Evolutionary conservation across 164 flowering plant species (phyloP).

Genomic region (Berberis thunbergii): DNA sequence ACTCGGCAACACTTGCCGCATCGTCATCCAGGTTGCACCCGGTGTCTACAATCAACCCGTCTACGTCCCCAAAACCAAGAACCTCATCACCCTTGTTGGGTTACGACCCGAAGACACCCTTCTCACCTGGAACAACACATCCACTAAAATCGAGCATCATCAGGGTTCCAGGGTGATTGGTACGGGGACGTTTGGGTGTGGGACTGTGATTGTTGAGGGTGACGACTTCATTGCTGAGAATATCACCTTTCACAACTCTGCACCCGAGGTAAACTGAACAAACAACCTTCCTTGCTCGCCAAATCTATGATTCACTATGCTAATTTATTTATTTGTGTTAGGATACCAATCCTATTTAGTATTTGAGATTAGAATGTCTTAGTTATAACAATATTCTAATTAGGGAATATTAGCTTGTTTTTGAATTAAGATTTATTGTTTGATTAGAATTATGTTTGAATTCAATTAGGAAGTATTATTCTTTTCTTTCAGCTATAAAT

Average conservation of each 20-base stretch:
- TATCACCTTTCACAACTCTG: slow-evolving; percentile 86
- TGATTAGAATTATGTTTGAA: no score
- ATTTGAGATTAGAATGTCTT: no score
- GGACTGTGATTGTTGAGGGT: slow-evolving; percentile 78
- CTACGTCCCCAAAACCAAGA: slow-evolving; percentile 90
- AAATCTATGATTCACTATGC: no score
- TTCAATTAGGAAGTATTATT: no score
- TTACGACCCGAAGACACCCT: slow-evolving; percentile 55
- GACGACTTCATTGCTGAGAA: slow-evolving; percentile 96
- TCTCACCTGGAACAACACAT: slow-evolving; percentile 84
- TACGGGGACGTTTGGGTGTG: slow-evolving; percentile 94
- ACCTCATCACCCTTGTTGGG: slow-evolving; percentile 73
- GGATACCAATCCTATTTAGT: no score
- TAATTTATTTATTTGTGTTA: background rate
- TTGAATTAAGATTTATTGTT: no score
- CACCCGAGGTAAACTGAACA: slow-evolving; percentile 50
- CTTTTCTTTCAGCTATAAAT: no score
- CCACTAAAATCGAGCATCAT: slow-evolving; percentile 75
- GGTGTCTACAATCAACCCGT: slow-evolving; percentile 79
- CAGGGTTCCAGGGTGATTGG: slow-evolving; percentile 79
- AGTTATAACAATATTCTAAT: no score
- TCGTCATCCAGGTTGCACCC: slow-evolving; percentile 61
- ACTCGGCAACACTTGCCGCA: slow-evolving; percentile 53
- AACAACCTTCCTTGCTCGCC: no score
- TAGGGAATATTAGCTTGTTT: no score